A percentile compares a stretch with the other conserved stretches of the same genome.
These are phyloP conservation scores for Leishmania aethiopica DNA, from an alignment of 208 protist species.

Conservation along the genomic window DNA sequence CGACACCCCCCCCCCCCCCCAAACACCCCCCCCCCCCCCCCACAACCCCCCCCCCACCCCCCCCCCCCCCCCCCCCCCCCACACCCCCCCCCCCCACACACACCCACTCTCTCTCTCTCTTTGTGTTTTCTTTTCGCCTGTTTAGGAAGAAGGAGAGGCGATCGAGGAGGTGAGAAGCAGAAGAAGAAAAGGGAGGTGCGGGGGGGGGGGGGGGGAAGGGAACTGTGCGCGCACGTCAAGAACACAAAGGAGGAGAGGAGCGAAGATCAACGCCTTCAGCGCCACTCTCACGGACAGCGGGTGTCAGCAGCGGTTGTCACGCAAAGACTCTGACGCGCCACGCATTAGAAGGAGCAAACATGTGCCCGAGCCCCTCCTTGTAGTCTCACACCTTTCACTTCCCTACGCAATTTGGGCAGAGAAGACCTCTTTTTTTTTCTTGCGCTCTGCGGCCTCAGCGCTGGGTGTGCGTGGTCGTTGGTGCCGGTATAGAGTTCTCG, in stretches of 20 bases:
- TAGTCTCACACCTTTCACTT: neutral
- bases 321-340: neutral
- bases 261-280: neutral
- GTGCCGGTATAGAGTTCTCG: neutral
- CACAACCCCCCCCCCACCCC: too few species aligned
- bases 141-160: neutral
- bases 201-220: rapidly evolving
- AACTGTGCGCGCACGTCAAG: neutral
- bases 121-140: neutral
- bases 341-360: neutral
- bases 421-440: neutral
- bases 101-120: neutral
- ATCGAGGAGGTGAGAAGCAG: neutral
- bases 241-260: neutral
- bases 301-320: neutral
- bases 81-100: too few species aligned
- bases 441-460: too few species aligned
- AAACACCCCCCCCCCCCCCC: too few species aligned
- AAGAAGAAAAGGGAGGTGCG: too few species aligned
- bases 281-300: too few species aligned
- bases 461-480: neutral
- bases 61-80: too few species aligned
- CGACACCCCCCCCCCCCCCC: too few species aligned
- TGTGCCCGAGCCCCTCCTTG: neutral
- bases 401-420: neutral